Evolutionary conservation across 2,329 filamentous ascomycete genomes (phyloP).

Genomic region (Colletotrichum noveboracense): DNA sequence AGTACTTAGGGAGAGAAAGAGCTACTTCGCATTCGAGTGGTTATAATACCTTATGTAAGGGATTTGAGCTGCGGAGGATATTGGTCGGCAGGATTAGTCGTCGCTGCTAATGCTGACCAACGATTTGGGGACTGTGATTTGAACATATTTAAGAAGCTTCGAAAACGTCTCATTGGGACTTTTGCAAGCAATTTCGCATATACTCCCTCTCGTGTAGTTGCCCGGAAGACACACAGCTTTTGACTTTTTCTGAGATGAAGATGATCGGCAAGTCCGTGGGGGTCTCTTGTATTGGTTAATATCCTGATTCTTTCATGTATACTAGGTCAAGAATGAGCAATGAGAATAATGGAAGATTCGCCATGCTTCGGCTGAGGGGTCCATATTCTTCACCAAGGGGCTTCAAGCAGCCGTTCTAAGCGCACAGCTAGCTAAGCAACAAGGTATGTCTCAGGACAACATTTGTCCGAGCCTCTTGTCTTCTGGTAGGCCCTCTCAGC

Average conservation of each 20-base stretch:
- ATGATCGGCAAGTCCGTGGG: no score
- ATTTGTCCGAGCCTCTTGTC: no score
- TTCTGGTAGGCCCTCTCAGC: no score
- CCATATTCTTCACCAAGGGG: accelerated
- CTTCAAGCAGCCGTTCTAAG: not conserved
- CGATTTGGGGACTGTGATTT: not conserved
- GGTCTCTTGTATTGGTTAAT: no score
- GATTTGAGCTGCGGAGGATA: no score
- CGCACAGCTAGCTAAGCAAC: no score
- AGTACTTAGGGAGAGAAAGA: accelerated
- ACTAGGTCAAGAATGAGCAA: not conserved
- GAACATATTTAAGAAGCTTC: not conserved
- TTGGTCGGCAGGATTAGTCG: accelerated
- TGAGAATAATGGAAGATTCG: accelerated
- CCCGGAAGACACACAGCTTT: accelerated
- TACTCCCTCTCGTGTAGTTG: not conserved
- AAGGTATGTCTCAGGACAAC: no score
- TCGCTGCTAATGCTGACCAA: accelerated
- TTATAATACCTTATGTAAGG: no score
- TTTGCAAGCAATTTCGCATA: not conserved
- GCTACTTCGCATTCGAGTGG: accelerated
- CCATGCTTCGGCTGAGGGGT: accelerated
- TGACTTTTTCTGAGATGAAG: no score
- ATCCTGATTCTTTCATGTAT: not conserved
- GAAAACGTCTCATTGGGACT: accelerated